phyloP scores from a whole-genome alignment of 169 alveolate species.

The Cytauxzoon felis region DNA sequence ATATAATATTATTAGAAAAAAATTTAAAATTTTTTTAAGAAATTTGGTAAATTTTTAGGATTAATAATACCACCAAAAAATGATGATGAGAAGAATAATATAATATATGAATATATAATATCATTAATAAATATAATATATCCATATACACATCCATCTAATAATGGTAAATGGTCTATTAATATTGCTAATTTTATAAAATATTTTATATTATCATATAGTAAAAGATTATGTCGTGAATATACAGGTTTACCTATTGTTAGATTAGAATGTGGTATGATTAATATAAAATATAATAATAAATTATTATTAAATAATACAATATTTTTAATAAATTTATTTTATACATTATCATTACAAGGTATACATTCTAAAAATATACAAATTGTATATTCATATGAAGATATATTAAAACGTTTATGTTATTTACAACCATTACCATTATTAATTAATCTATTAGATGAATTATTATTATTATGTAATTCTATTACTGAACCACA shows the following conservation, averaged over 20 bases:
- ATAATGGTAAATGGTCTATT: slow-evolving; percentile 55
- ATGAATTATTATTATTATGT: slow-evolving; percentile 14
- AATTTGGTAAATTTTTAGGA: slow-evolving; percentile 25
- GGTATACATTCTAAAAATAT: slow-evolving; percentile 43
- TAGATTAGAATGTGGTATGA: slow-evolving; percentile 3
- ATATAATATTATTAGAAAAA: slow-evolving; percentile 25
- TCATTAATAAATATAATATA: slow-evolving; percentile 31
- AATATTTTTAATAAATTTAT: slow-evolving; percentile 11
- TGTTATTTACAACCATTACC: slow-evolving; percentile 39
- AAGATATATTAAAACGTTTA: slow-evolving; percentile 39
- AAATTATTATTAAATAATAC: slow-evolving; percentile 3
- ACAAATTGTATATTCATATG: slow-evolving; percentile 27
- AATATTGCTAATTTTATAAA: slow-evolving; percentile 37
- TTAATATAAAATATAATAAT: neutral
- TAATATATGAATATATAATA: slow-evolving; percentile 15
- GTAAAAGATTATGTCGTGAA: slow-evolving; percentile 28
- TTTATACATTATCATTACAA: slow-evolving; percentile 26
- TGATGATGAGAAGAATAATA: neutral
- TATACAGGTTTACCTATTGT: neutral
- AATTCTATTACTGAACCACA: slow-evolving; percentile 53
- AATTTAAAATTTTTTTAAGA: slow-evolving; percentile 16
- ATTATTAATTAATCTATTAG: slow-evolving; percentile 4
- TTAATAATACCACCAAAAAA: slow-evolving; percentile 1
- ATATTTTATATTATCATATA: slow-evolving; percentile 18
- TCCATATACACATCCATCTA: slow-evolving; percentile 65